Evolutionary conservation across 257 asterid genomes (phyloP).

Genomic region (Dorcoceras hygrometricum): DNA sequence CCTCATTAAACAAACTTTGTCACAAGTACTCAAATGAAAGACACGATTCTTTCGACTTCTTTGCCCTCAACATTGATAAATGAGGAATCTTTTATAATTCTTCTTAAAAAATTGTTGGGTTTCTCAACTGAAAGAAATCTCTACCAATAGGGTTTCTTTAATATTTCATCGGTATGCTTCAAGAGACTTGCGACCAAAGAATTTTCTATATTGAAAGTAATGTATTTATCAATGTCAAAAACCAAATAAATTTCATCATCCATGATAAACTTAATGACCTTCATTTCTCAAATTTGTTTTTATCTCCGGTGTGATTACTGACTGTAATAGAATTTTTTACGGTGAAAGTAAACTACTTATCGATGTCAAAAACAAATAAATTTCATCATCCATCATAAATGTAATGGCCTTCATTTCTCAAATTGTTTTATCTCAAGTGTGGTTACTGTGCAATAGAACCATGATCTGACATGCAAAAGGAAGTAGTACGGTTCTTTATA

Average conservation of each 20-base stretch:
- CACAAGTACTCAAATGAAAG: not conserved
- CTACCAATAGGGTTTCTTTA: constrained; percentile 9
- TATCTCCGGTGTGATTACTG: constrained; percentile 7
- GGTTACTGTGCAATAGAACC: constrained; percentile 10
- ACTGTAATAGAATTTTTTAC: constrained; percentile 9
- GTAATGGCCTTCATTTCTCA: constrained; percentile 12
- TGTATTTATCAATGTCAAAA: constrained; percentile 14
- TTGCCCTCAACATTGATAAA: not conserved
- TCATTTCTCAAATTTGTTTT: constrained; percentile 18
- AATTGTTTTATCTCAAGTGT: constrained; percentile 12
- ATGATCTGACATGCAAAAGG: not conserved
- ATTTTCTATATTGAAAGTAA: constrained; percentile 5
- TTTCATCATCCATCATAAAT: not conserved
- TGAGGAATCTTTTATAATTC: constrained; percentile 7
- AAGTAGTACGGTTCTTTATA: constrained; percentile 5
- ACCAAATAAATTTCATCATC: not conserved
- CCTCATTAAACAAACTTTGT: constrained; percentile 20
- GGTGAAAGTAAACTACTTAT: not conserved
- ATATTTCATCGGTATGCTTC: not conserved
- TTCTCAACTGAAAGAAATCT: constrained; percentile 15
- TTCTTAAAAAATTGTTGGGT: no score
- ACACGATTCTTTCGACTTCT: not conserved
- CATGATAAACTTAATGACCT: not conserved
- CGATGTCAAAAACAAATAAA: not conserved
- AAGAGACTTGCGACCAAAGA: constrained; percentile 1